Evolutionary conservation across 2,329 filamentous ascomycete genomes (phyloP).

Genomic region (Aspergillus tanneri): DNA sequence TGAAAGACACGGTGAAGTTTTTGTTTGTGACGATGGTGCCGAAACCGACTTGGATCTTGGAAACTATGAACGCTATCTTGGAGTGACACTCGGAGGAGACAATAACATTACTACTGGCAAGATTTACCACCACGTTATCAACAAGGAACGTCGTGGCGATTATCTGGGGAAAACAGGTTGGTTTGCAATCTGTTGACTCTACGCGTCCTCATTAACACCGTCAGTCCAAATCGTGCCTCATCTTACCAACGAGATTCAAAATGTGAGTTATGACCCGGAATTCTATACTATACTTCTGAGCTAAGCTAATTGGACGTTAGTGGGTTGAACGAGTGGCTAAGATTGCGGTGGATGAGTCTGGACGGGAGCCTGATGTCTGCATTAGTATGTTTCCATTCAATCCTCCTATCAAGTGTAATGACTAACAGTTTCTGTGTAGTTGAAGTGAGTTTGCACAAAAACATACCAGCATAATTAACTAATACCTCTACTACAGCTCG

Average conservation of each 20-base stretch:
- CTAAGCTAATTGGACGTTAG: conserved; percentile 10
- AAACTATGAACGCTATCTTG: conserved; percentile 79
- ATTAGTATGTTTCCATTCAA: conserved; percentile 61
- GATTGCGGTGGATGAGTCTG: conserved; percentile 82
- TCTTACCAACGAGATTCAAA: conserved; percentile 85
- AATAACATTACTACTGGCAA: conserved; percentile 98
- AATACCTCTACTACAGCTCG: conserved; percentile 44
- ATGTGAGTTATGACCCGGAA: conserved; percentile 36
- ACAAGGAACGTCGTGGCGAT: conserved; percentile 68
- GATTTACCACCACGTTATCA: conserved; percentile 86
- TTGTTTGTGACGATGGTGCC: conserved; percentile 80
- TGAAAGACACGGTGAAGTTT: conserved; percentile 73
- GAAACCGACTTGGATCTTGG: conserved; percentile 73
- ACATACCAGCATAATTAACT: neutral
- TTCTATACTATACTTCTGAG: neutral
- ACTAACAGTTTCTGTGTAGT: conserved; percentile 14
- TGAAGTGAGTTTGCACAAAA: conserved; percentile 16
- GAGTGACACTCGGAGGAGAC: conserved; percentile 75
- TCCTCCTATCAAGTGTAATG: neutral
- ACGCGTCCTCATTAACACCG: conserved; percentile 4
- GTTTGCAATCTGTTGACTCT: neutral
- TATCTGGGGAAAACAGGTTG: conserved; percentile 74
- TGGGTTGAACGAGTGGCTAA: conserved; percentile 86
- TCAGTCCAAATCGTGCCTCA: conserved; percentile 85
- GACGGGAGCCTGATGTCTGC: conserved; percentile 83